phyloP scores from a whole-genome alignment of 2,329 filamentous ascomycete genomes.

The Colletotrichum cereale region DNA sequence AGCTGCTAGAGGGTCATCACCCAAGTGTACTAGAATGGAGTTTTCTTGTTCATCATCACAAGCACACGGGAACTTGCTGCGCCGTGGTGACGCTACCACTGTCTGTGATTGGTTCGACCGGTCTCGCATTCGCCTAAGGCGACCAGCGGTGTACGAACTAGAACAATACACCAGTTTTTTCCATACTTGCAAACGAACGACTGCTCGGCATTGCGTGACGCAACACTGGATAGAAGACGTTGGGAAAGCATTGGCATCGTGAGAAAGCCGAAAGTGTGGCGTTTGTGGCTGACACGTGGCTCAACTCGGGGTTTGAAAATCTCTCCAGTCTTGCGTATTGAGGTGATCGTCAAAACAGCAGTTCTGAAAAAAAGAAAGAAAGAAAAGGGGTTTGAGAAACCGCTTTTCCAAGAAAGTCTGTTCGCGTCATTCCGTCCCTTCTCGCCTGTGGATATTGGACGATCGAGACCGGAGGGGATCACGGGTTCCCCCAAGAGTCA shows the following conservation, averaged over 20 bases:
- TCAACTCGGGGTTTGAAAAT: conserved; percentile 4
- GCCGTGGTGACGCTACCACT: background rate
- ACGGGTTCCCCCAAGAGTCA: background rate
- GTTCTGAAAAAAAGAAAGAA: background rate
- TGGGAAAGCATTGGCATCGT: background rate
- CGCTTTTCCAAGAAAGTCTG: background rate
- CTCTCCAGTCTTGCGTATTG: background rate
- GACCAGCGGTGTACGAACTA: background rate
- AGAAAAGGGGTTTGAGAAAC: background rate
- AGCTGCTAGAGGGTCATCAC: background rate
- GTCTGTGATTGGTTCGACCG: background rate
- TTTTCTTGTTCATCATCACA: background rate
- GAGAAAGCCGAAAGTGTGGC: background rate
- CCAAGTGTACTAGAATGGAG: background rate
- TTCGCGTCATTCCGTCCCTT: background rate
- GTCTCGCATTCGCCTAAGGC: background rate
- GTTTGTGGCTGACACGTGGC: conserved; percentile 16
- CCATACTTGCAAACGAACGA: background rate
- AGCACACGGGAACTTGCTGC: background rate
- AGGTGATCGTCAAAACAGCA: background rate
- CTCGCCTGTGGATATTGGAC: background rate
- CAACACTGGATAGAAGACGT: background rate
- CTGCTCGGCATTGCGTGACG: background rate
- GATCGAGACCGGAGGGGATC: too few species aligned
- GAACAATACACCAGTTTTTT: too few species aligned